A percentile compares a stretch with the other conserved stretches of the same genome.
Evolutionary conservation across 2,329 filamentous ascomycete species (phyloP).

Genomic region (Microdochium trichocladiopsis): DNA sequence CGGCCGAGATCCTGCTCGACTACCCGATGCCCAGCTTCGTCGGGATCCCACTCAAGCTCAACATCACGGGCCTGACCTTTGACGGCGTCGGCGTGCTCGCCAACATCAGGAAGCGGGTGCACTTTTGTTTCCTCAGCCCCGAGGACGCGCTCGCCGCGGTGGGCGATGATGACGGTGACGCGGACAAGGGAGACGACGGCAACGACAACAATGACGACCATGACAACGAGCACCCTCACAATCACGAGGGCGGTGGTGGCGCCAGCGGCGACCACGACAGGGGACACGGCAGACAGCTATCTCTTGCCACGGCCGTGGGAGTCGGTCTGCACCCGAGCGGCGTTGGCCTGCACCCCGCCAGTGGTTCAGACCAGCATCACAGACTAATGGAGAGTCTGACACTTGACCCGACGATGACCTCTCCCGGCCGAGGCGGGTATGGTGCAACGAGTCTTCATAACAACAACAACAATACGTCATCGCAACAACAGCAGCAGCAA

Average conservation of each 20-base stretch:
- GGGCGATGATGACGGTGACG: conserved; percentile 35
- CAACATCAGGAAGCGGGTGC: conserved; percentile 79
- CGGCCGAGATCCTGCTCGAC: conserved; percentile 90
- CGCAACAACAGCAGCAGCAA: conserved; percentile 3
- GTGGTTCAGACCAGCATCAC: not conserved
- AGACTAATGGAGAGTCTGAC: not conserved
- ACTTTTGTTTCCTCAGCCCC: conserved; percentile 90
- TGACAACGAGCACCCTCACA: conserved; percentile 30
- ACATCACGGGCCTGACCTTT: conserved; percentile 91
- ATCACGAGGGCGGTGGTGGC: conserved; percentile 15
- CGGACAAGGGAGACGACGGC: conserved; percentile 10
- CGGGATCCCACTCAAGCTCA: conserved; percentile 86
- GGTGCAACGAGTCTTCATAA: no score
- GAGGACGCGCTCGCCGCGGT: conserved; percentile 80
- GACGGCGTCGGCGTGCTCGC: conserved; percentile 91
- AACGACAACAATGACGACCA: conserved; percentile 10
- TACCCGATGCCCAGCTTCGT: conserved; percentile 99
- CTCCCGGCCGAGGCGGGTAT: not conserved
- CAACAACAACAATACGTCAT: no score
- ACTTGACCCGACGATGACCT: not conserved
- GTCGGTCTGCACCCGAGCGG: not conserved
- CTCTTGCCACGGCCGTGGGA: not conserved
- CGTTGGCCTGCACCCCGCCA: not conserved
- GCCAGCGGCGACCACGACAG: not conserved
- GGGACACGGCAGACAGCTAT: not conserved